phyloP scores from a whole-genome alignment of 2,329 filamentous ascomycete genomes.

The Aspergillus eucalypticola region DNA sequence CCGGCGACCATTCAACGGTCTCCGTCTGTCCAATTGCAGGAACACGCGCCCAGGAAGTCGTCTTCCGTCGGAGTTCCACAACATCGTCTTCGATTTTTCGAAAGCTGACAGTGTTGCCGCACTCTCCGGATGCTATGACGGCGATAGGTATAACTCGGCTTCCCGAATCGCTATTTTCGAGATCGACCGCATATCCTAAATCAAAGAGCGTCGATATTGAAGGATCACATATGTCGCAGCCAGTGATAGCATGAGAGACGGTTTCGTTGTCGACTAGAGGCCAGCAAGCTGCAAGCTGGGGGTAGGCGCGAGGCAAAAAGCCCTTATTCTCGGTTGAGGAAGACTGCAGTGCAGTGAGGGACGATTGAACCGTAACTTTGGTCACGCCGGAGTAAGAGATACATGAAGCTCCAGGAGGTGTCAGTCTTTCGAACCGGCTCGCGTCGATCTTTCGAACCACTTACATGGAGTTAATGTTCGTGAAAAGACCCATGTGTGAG shows the following conservation, averaged over 20 bases:
- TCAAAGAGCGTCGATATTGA: slow-evolving; percentile 47
- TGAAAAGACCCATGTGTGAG: slow-evolving; percentile 52
- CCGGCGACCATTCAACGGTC: slow-evolving; percentile 50
- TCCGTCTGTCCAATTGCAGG: slow-evolving; percentile 46
- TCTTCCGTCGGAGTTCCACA: slow-evolving; percentile 23
- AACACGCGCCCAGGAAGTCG: slow-evolving; percentile 34
- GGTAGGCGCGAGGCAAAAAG: slow-evolving; percentile 31
- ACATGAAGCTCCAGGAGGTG: slow-evolving; percentile 18
- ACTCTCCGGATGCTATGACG: slow-evolving; percentile 45
- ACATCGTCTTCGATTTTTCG: slow-evolving; percentile 35
- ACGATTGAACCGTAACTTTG: slow-evolving; percentile 28
- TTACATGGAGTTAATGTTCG: slow-evolving; percentile 37
- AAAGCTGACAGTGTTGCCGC: slow-evolving; percentile 51
- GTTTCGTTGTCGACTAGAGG: slow-evolving; percentile 31
- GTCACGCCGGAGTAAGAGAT: slow-evolving; percentile 36
- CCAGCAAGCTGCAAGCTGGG: slow-evolving; percentile 39
- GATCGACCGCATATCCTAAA: slow-evolving; percentile 50
- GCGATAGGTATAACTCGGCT: slow-evolving; percentile 38
- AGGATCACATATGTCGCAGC: slow-evolving; percentile 36
- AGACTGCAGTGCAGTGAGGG: slow-evolving; percentile 16
- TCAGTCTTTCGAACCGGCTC: not conserved
- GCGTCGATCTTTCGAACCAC: slow-evolving; percentile 1
- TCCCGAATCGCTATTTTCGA: slow-evolving; percentile 29
- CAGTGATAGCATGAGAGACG: slow-evolving; percentile 35
- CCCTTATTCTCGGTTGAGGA: slow-evolving; percentile 24